These are phyloP conservation scores for Lactarius tabidus DNA, from an alignment of 768 basidiomycete species.

Conservation along the genomic window DNA sequence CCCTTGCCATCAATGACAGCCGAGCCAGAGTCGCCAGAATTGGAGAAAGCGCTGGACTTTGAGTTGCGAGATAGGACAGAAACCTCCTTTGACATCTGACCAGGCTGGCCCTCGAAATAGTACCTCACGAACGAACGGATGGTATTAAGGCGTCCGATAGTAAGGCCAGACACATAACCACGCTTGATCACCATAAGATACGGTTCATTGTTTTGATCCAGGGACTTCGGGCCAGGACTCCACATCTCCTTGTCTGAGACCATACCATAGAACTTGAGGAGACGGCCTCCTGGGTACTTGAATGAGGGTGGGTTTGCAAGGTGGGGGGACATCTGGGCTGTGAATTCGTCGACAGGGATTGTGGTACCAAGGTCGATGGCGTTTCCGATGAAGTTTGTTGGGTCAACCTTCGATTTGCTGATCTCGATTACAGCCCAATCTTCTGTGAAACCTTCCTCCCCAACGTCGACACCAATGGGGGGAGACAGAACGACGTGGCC, in stretches of 20 bases:
- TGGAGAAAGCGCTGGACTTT: slow-evolving; percentile 23
- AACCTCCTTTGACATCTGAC: slow-evolving; percentile 18
- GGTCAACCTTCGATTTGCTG: neutral
- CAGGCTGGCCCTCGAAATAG: neutral
- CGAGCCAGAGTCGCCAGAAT: slow-evolving; percentile 25
- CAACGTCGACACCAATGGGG: neutral
- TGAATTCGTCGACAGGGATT: neutral
- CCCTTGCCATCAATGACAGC: slow-evolving; percentile 27
- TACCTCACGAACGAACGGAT: slow-evolving; percentile 18
- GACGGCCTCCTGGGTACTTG: neutral
- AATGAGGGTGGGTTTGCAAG: neutral
- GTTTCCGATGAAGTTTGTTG: neutral
- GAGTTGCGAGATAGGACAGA: slow-evolving; percentile 12
- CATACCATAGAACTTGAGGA: neutral
- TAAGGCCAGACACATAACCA: slow-evolving; percentile 21
- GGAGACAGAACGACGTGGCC: neutral
- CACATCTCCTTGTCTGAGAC: neutral
- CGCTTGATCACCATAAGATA: slow-evolving; percentile 20
- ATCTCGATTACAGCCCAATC: neutral
- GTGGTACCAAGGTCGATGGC: neutral
- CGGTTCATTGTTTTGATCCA: neutral
- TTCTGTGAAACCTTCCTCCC: neutral
- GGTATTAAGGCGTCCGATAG: slow-evolving; percentile 25
- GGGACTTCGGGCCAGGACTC: neutral
- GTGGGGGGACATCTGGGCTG: neutral